A percentile compares a stretch with the other conserved stretches of the same genome.
These are phyloP conservation scores for Pseudogymnoascus sp. DNA, from an alignment of 2,329 filamentous ascomycete species.

Conservation along the genomic window DNA sequence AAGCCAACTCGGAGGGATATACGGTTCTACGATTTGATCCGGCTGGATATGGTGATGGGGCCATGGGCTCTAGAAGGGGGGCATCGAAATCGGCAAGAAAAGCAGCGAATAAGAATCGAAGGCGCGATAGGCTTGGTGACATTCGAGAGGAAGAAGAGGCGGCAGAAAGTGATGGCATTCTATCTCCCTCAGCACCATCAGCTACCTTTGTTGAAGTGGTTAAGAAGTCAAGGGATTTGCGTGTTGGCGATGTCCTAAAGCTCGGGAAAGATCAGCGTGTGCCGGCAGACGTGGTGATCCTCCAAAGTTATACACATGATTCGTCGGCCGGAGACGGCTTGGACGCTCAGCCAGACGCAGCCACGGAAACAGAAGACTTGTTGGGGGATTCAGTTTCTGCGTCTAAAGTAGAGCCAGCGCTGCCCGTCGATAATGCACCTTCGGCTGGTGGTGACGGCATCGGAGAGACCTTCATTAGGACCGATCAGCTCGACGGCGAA, in stretches of 20 bases:
- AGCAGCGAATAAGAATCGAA: conserved; percentile 33
- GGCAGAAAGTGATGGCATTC: conserved; percentile 36
- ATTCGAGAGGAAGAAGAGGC: conserved; percentile 63
- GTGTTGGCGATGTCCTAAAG: conserved; percentile 92
- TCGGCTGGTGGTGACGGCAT: conserved; percentile 26
- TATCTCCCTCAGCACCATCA: conserved; percentile 36
- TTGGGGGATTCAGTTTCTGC: conserved; percentile 27
- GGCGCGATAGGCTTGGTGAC: conserved; percentile 47
- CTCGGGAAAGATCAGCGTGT: conserved; percentile 87
- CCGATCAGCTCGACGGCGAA: conserved; percentile 94
- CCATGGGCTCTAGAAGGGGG: conserved; percentile 33
- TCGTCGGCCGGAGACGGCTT: conserved; percentile 28
- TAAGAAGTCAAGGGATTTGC: conserved; percentile 80
- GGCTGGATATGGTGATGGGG: conserved; percentile 31
- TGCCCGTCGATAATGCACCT: conserved; percentile 19
- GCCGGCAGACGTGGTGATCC: conserved; percentile 85
- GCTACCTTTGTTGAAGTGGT: conserved; percentile 57
- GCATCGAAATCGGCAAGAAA: conserved; percentile 40
- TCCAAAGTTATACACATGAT: conserved; percentile 70
- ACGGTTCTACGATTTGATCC: conserved; percentile 67
- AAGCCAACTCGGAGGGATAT: conserved; percentile 90
- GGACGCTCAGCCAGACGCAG: conserved; percentile 17
- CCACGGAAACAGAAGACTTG: conserved; percentile 20
- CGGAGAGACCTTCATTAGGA: conserved; percentile 93
- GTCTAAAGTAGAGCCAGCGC: conserved; percentile 21